Conservation (phyloP, 1,284 basidiomycete genomes). For the Pseudozyma sp. region DNA sequence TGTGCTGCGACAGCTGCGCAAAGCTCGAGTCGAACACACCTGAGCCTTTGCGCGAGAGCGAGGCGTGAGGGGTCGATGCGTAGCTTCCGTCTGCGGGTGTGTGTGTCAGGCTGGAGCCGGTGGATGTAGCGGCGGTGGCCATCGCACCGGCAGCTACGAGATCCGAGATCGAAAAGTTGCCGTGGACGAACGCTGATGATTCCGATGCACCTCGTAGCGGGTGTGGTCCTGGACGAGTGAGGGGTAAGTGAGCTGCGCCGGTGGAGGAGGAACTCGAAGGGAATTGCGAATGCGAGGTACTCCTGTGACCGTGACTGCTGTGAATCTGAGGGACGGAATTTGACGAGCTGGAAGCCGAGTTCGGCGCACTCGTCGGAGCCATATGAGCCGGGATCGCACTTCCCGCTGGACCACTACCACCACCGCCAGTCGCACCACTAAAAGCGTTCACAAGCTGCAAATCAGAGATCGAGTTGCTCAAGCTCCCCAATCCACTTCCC, state of each 20-base stretch:
- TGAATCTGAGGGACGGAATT: conserved; percentile 14
- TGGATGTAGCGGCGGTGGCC: conserved; percentile 17
- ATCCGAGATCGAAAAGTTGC: conserved; percentile 63
- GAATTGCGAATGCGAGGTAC: conserved; percentile 22
- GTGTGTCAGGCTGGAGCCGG: conserved; percentile 21
- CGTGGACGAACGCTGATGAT: conserved; percentile 40
- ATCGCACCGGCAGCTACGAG: conserved; percentile 59
- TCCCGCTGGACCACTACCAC: background rate
- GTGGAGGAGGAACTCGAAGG: conserved; percentile 23
- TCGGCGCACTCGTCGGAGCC: conserved; percentile 7
- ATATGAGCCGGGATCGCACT: conserved; percentile 22
- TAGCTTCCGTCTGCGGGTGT: conserved; percentile 37
- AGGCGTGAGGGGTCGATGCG: conserved; percentile 31
- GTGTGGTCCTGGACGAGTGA: conserved; percentile 30
- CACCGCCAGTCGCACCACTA: conserved; percentile 1
- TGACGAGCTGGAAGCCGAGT: conserved; percentile 20
- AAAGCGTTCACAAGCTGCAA: conserved; percentile 35
- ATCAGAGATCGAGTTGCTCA: conserved; percentile 48
- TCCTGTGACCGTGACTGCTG: background rate
- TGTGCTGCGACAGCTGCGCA: conserved; percentile 20
- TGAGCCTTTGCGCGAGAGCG: conserved; percentile 41
- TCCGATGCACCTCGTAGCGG: conserved; percentile 25
- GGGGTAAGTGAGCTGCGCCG: conserved; percentile 1
- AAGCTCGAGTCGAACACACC: conserved; percentile 37
- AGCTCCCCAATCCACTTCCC: conserved; percentile 19